A percentile compares a stretch with the other conserved stretches of the same genome.
These are phyloP conservation scores for Paecilomyces formosus DNA, from an alignment of 2,329 filamentous ascomycete genomes.

Conservation along the genomic window DNA sequence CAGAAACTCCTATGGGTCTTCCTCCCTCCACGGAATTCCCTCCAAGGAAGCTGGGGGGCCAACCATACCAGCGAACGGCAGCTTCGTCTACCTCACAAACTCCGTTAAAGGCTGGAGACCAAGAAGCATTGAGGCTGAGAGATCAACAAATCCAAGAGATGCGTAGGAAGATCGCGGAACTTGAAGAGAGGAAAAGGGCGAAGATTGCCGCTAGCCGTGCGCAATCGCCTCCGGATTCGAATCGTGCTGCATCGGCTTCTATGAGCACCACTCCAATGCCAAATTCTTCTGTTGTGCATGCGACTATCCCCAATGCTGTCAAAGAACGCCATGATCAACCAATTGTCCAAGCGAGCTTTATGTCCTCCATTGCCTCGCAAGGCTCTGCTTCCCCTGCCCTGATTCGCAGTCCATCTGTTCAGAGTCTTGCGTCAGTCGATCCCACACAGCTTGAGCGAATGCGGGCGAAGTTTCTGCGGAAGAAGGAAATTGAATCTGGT, in stretches of 20 bases:
- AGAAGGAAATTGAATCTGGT: constrained; percentile 42
- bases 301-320: neutral
- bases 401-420: constrained; percentile 10
- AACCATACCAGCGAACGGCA: constrained; percentile 32
- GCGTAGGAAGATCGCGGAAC: constrained; percentile 43
- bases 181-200: constrained; percentile 37
- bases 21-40: constrained; percentile 39
- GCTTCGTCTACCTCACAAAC: constrained; percentile 29
- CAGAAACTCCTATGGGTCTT: constrained; percentile 23
- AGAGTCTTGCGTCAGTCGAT: constrained; percentile 14
- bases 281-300: neutral
- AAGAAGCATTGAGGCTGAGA: constrained; percentile 40
- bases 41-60: constrained; percentile 32
- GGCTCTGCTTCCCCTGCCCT: constrained; percentile 1
- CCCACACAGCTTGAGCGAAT: constrained; percentile 20
- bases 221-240: constrained; percentile 24
- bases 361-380: neutral
- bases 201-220: constrained; percentile 30
- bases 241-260: constrained; percentile 13
- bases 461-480: constrained; percentile 33
- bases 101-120: constrained; percentile 26
- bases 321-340: neutral
- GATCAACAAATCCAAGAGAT: constrained; percentile 42
- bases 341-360: neutral
- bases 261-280: constrained; percentile 5